Conservation (phyloP, 2,329 filamentous ascomycete genomes). For the Tolypocladium ovalisporum region DNA sequence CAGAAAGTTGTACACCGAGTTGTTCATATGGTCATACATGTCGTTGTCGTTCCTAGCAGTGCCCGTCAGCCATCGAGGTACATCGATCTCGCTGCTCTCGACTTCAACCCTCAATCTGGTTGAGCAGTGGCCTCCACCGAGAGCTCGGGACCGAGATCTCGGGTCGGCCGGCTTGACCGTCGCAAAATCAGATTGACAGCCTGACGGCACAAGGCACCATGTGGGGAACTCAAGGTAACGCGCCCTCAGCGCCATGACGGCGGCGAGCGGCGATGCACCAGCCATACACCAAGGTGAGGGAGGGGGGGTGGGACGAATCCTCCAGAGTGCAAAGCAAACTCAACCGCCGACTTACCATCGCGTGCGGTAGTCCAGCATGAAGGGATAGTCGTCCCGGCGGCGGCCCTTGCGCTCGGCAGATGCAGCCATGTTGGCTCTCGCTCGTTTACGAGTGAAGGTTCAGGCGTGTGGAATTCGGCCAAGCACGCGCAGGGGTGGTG, state of each 20-base stretch:
- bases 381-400: conserved; percentile 63
- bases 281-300: neutral
- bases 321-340: neutral
- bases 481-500: neutral
- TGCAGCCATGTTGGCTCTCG: conserved; percentile 4
- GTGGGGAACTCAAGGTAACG: neutral
- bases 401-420: conserved; percentile 43
- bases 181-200: neutral
- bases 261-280: neutral
- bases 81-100: neutral
- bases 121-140: neutral
- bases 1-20: conserved; percentile 75
- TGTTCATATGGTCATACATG: conserved; percentile 93
- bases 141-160: neutral
- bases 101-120: neutral
- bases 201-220: neutral
- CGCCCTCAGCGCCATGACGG: neutral
- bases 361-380: conserved; percentile 71
- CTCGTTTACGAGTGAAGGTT: neutral
- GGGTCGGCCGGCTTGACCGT: neutral
- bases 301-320: neutral
- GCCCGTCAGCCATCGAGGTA: neutral
- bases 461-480: neutral
- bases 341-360: conserved; percentile 50
- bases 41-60: conserved; percentile 75